Evolutionary conservation across 352 stramenopile species (phyloP), one percentile per base, ranked within the genome.

Genomic region (Globisporangium rhizosaccharum): DNA sequence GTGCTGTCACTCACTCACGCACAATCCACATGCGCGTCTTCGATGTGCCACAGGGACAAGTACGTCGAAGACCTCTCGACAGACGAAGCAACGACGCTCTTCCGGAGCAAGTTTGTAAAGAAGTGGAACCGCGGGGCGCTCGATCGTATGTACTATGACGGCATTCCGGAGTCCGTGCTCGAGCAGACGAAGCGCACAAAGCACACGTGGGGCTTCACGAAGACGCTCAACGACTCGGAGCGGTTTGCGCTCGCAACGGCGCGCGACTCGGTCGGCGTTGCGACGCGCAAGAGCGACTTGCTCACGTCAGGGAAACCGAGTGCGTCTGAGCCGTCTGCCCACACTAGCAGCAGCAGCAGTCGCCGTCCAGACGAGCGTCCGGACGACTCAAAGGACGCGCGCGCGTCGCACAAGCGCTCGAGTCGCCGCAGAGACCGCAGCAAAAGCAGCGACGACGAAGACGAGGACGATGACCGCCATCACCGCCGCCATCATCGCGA

Each of bases 21-120:
- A 26, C 17, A 8, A 20, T 30, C 45, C 46, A 51, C 46, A 14
- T 18, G 18, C 47, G n/a, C 46, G 1, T 39, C 30, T 4, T 36
- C 8, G 30, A 1, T 11, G 33, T 7, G 33, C 33, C 46, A 53
- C 28, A 87, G 79, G 56, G 56, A 63, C 50, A 73, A 83, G 62
- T 92, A 87, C 63, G 63, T 92, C 10, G 80, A 92, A 25, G 79
- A 92, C 58, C 62, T 92, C 30, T 84, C 78, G 53, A 85, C 74
- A 1, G 63, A 83, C 1, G 72, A 90, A 33, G 68, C 76, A 2
- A 77, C 56, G 58, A 17, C 66, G 30, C 67, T 87, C 10, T 92
- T 92, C 59, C 48, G n/a, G 8, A 33, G 67, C 56, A 70, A 85
- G 28, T 92, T 92, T 50, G 70, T 74, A 5, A 72, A 62, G 23